Percentiles rank a stretch among this genome's conserved stretches.
These are phyloP conservation scores for Hanseniaspora hatyaiensis DNA, from an alignment of 805 yeast genomes.

Conservation along the genomic window DNA sequence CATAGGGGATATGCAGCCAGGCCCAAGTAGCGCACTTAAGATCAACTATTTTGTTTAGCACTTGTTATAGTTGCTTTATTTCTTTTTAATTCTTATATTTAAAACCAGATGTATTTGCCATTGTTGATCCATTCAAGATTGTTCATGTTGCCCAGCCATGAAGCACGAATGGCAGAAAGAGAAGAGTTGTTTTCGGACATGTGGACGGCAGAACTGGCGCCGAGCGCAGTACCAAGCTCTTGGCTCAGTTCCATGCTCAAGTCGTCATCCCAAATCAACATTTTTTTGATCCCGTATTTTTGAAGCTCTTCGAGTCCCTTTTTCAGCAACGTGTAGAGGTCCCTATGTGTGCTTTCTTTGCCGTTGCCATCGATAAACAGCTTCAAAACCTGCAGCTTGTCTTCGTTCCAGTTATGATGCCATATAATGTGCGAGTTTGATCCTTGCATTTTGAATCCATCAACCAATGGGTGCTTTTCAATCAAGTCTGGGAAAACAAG, in stretches of 20 bases:
- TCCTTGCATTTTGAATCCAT: slow-evolving; percentile 27
- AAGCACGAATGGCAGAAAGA: slow-evolving; percentile 33
- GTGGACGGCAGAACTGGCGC: slow-evolving; percentile 21
- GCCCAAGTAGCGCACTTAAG: no score
- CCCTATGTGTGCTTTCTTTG: slow-evolving; percentile 16
- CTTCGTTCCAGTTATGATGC: slow-evolving; percentile 35
- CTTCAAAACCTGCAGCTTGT: slow-evolving; percentile 26
- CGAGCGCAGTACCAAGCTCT: slow-evolving; percentile 19
- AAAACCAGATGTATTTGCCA: slow-evolving; percentile 42
- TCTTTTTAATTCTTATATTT: no score
- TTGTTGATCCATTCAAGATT: slow-evolving; percentile 34
- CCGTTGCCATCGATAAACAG: slow-evolving; percentile 20
- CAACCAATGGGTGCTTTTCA: slow-evolving; percentile 18
- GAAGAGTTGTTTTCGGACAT: slow-evolving; percentile 28
- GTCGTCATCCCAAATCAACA: slow-evolving; percentile 35
- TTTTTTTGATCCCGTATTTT: slow-evolving; percentile 21
- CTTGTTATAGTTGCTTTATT: no score
- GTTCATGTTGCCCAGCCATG: slow-evolving; percentile 22
- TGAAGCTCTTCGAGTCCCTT: slow-evolving; percentile 31
- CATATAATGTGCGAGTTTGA: slow-evolving; percentile 33
- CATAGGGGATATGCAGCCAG: no score
- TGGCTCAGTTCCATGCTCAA: slow-evolving; percentile 25
- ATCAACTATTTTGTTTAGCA: no score
- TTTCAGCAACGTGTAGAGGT: slow-evolving; percentile 25
- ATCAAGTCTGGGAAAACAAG: slow-evolving; percentile 19